Base-by-base conservation (phyloP, 2,329 filamentous ascomycete genomes). In the Chaetothyriales sp. region DNA sequence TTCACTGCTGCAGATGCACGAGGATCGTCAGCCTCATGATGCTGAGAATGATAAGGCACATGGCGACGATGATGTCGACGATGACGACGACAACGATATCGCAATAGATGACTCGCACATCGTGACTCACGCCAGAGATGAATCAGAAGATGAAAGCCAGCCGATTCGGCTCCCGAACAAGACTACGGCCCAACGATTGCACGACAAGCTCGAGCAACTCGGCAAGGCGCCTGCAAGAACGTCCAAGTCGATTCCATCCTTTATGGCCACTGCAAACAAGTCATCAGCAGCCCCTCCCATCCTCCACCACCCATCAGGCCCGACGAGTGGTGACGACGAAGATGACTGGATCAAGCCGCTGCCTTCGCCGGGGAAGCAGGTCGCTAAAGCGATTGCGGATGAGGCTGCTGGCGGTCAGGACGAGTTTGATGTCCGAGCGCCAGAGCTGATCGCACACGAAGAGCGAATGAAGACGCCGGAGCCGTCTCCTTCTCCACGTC, bases 181-280 rank as follows among this genome's bases (percentile, higher is more conserved):
- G 65, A 89, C 87, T 0, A 93, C 92, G n/a, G 95, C 92, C 0
- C 89, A 96, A 65, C 77, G 86, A 44, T 73, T 98, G 15, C 88
- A 95, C 57, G 90, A 96, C 61, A 87, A 89, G 60, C 96, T 98
- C 60, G 94, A 81, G 55, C 78, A 81, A 73, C 73, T 84, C 42
- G 77, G 76, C 36, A 73, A 81, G 66, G 68, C 75, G 53, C 70
- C 71, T 49, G 62, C 67, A 39, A 63, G 71, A 45, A 64, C 66
- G 5, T 70, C 67, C 5, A 72, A 73, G 53, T 73, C 70, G 7
- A 72, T 71, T 43, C 64, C 68, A 19, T 59, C 68, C 3, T 59
- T 58, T 26, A 53, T 61, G 18, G 57, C 61, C 12, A 26, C 60
- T n/a, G 54, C 62, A 44, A 57, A 59, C 42, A 54, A 45, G 22